Conservation (phyloP, 2,329 filamentous ascomycete genomes). For the Calonectria pseudoreteaudii region DNA sequence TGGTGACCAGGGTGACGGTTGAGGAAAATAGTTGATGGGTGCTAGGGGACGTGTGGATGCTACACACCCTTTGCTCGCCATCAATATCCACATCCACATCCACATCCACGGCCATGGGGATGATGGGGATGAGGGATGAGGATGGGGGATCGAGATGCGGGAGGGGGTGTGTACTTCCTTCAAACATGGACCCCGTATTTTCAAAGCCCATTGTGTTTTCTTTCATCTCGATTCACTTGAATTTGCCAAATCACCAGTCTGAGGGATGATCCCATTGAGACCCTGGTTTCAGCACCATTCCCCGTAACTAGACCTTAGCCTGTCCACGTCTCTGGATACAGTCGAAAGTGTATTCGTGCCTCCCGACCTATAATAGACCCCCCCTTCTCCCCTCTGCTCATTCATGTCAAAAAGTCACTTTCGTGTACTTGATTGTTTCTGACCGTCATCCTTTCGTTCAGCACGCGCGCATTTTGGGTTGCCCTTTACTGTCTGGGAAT, state of each 20-base stretch:
- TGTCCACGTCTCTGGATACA: conserved; percentile 1
- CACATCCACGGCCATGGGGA: not conserved
- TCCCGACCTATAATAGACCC: conserved; percentile 2
- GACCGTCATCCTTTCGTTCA: not conserved
- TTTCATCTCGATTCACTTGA: not conserved
- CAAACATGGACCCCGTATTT: not conserved
- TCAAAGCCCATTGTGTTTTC: not conserved
- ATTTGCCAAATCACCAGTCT: conserved; percentile 3
- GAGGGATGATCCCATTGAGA: not conserved
- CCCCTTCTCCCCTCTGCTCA: not conserved
- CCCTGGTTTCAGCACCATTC: conserved; percentile 9
- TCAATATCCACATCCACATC: not conserved
- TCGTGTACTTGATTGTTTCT: not conserved
- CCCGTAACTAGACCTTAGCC: not conserved
- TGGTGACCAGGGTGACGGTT: conserved; percentile 1
- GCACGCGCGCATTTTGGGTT: not conserved
- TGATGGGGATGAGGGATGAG: not conserved
- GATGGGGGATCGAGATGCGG: not conserved
- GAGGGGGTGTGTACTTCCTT: not conserved
- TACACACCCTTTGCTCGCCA: not conserved
- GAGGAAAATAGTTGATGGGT: not conserved
- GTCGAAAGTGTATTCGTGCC: not conserved
- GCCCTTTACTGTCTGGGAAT: not conserved
- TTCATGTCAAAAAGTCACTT: not conserved
- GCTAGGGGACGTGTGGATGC: not conserved